Evolutionary conservation across 2,329 filamentous ascomycete genomes (phyloP).

Genomic region (Ascochyta fabae): DNA sequence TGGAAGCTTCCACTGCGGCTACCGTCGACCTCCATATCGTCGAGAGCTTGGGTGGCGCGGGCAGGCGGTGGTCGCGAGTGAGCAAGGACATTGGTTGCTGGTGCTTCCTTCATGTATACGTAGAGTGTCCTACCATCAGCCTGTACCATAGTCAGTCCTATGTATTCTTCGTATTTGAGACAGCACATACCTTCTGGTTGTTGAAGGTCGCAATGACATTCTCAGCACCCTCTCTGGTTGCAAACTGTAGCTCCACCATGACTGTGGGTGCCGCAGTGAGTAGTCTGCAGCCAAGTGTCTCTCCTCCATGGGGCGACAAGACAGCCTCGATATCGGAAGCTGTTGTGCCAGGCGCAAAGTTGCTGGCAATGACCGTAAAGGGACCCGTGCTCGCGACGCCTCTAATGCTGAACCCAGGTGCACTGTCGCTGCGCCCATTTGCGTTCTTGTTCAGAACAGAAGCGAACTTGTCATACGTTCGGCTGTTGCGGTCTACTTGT

Average conservation of each 20-base stretch:
- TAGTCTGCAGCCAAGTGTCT: conserved; percentile 70
- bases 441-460: conserved; percentile 36
- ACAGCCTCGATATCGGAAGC: conserved; percentile 83
- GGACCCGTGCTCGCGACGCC: conserved; percentile 68
- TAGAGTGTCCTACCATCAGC: conserved; percentile 77
- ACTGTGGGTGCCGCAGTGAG: conserved; percentile 73
- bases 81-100: conserved; percentile 34
- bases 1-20: conserved; percentile 48
- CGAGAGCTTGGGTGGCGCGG: conserved; percentile 33
- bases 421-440: conserved; percentile 39
- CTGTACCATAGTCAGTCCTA: conserved; percentile 54
- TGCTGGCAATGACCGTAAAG: conserved; percentile 76
- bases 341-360: conserved; percentile 82
- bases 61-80: conserved; percentile 37
- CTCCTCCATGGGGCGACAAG: conserved; percentile 73
- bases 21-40: conserved; percentile 54
- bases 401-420: conserved; percentile 68
- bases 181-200: conserved; percentile 70
- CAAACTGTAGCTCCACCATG: conserved; percentile 78
- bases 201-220: conserved; percentile 78
- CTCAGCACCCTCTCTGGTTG: conserved; percentile 74
- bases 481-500: conserved; percentile 51
- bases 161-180: neutral
- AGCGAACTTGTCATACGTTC: conserved; percentile 51
- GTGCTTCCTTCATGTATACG: conserved; percentile 70